phyloP scores from a whole-genome alignment of 73 alveolate genomes.

The Paramecium octaurelia region DNA sequence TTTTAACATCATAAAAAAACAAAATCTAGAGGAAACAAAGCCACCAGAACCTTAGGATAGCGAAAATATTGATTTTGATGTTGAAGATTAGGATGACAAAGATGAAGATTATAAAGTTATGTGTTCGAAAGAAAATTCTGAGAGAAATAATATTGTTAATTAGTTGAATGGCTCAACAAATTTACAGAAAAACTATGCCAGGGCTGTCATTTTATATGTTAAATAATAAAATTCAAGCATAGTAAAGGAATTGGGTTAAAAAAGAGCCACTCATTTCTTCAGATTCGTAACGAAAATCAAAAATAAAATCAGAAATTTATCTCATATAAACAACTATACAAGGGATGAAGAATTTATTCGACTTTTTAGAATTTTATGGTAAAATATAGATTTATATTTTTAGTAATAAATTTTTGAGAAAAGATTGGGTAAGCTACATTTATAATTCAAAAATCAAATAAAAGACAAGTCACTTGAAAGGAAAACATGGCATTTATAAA shows the following conservation, averaged over 20 bases:
- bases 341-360: not conserved
- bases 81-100: not conserved
- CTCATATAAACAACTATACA: not conserved
- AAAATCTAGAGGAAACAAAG: not conserved
- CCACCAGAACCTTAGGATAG: not conserved
- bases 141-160: not conserved
- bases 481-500: not conserved
- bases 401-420: constrained; percentile 1
- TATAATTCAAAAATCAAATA: constrained; percentile 6
- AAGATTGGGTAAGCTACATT: not conserved
- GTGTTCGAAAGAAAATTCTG: not conserved
- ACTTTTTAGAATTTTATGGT: not conserved
- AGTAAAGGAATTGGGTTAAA: not conserved
- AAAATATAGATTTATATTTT: not conserved
- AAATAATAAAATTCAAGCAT: not conserved
- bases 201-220: not conserved
- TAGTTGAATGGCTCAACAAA: not conserved
- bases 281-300: not conserved
- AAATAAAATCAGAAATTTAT: not conserved
- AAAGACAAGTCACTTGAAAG: not conserved
- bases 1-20: not conserved
- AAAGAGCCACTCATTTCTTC: not conserved
- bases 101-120: not conserved
- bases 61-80: not conserved
- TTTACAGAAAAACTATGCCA: not conserved